Base-by-base conservation (phyloP, 108 stramenopile species). In the Pseudonitzschia pungens region DNA sequence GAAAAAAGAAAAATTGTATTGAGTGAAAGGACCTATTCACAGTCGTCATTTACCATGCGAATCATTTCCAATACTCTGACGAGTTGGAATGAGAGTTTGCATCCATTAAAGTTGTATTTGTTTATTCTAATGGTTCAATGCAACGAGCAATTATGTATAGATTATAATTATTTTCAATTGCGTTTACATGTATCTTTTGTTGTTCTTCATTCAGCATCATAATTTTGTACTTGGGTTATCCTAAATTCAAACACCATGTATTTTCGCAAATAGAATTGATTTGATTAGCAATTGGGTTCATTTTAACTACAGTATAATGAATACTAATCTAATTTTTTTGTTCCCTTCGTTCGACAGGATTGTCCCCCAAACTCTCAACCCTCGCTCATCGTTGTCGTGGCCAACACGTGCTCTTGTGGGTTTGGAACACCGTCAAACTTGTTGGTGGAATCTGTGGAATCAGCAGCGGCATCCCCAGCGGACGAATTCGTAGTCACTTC, bases 1-100 rank as follows among this genome's bases (percentile, higher is more conserved):
- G 67, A 79, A 86, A 57, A 91, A 92, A 73, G 85, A 92, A 76
- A 92, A 92, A 78, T 72, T 92, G 29, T 89, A 89, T 32, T 91
- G 70, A 69, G 32, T 27, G 21, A 21, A 36, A 36, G 36, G 6
- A 36, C 5, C 45, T 12, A 48, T 11, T 48, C 10, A n/a, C n/a
- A n/a, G n/a, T n/a, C n/a, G n/a, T 14, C 2, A 48, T 48, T 11
- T 2, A 48, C 14, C 45, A 48, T 48, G 9, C 14, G 36, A 5
- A 36, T 36, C 36, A 36, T 36, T 48, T 48, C 7, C 5, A 12
- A 48, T 12, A 48, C 14, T 48, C 45, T 12, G 14, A 2, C 45
- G 1, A 48, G 45, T 48, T 48, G 45, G 45, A 55, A 24, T 24
- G 22, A 55, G 22, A 55, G n/a, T 16, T 40, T 62, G 36, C 60